Percentiles rank a stretch among this genome's conserved stretches.
Conservation (phyloP, 192 early-diverging fungal species). For the Neocallimastix lanati region DNA sequence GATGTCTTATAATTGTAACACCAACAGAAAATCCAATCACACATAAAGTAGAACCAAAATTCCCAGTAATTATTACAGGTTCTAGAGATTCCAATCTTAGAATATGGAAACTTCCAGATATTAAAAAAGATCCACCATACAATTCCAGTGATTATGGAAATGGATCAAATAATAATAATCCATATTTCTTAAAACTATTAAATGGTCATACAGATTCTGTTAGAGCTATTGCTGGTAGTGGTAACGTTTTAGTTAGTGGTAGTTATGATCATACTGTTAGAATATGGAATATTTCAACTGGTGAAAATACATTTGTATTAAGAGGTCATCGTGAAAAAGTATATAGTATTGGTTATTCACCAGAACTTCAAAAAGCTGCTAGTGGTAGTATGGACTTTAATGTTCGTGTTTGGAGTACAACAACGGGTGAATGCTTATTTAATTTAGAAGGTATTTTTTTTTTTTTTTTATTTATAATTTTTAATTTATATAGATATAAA, state of each 20-base stretch:
- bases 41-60: constrained; percentile 15
- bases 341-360: not conserved
- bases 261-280: not conserved
- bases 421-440: constrained; percentile 54
- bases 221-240: not conserved
- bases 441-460: constrained; percentile 49
- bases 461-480: no score
- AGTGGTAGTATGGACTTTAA: constrained; percentile 87
- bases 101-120: constrained; percentile 32
- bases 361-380: constrained; percentile 15
- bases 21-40: constrained; percentile 5
- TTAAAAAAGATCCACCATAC: not conserved
- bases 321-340: not conserved
- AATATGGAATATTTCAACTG: not conserved
- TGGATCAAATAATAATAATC: constrained; percentile 23
- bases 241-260: not conserved
- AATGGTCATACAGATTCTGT: not conserved
- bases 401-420: constrained; percentile 82
- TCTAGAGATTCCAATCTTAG: not conserved
- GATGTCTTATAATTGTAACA: not conserved
- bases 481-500: no score
- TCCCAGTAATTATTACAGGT: constrained; percentile 66
- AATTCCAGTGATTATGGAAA: constrained; percentile 4
- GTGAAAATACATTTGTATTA: not conserved
- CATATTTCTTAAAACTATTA: constrained; percentile 52